Percentiles rank a stretch among this genome's conserved stretches.
These are phyloP conservation scores for Emergomyces orientalis DNA, from an alignment of 2,329 filamentous ascomycete genomes.

Conservation along the genomic window DNA sequence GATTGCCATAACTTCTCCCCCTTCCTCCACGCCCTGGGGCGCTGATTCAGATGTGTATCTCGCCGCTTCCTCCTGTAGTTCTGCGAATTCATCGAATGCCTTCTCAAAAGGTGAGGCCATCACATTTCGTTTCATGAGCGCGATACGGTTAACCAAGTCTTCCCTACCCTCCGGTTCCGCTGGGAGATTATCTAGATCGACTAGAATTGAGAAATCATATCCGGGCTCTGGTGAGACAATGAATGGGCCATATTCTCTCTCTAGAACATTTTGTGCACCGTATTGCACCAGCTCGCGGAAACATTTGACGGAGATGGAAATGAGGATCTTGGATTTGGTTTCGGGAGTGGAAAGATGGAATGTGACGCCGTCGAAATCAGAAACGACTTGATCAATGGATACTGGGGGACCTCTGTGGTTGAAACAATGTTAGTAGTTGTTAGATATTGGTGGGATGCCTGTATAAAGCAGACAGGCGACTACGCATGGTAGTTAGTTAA, in stretches of 20 bases:
- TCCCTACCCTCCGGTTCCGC: conserved; percentile 75
- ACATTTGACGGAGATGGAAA: conserved; percentile 93
- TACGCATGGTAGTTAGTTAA: conserved; percentile 20
- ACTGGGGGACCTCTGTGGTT: conserved; percentile 62
- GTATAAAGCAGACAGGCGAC: background rate
- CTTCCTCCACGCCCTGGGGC: conserved; percentile 79
- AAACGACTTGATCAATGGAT: conserved; percentile 95
- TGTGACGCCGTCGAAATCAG: conserved; percentile 96
- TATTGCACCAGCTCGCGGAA: conserved; percentile 87
- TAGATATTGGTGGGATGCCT: conserved; percentile 17
- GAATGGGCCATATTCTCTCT: conserved; percentile 89
- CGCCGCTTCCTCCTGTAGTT: conserved; percentile 75
- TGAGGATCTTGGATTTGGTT: conserved; percentile 82
- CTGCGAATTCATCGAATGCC: conserved; percentile 86
- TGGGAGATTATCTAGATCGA: conserved; percentile 83
- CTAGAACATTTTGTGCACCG: conserved; percentile 81
- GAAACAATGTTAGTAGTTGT: conserved; percentile 31
- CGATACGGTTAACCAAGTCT: conserved; percentile 76
- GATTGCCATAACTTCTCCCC: conserved; percentile 87
- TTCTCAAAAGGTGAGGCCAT: conserved; percentile 99
- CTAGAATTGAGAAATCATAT: conserved; percentile 88
- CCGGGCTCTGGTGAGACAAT: conserved; percentile 79
- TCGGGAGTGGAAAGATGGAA: conserved; percentile 98
- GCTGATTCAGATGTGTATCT: conserved; percentile 91
- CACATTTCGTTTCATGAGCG: conserved; percentile 90